These are phyloP conservation scores for Diddensiella caesifluorescens DNA, from an alignment of 805 yeast species.

Conservation along the genomic window DNA sequence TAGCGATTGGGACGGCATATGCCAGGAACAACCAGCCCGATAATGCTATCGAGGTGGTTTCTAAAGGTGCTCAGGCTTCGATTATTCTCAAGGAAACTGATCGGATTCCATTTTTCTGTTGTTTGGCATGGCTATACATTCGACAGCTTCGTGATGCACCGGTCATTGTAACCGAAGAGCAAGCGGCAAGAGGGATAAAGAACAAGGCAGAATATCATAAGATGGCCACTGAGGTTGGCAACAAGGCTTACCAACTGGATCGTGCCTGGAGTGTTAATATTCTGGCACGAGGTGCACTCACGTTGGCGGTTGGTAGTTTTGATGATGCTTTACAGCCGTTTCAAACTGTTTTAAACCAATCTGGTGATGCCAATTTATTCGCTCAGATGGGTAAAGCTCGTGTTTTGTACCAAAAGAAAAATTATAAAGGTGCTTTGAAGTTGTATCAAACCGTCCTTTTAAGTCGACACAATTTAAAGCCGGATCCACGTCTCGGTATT, in stretches of 20 bases:
- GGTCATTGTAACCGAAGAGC: slow-evolving; percentile 14
- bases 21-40: slow-evolving; percentile 51
- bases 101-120: slow-evolving; percentile 50
- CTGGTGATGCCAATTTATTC: slow-evolving; percentile 58
- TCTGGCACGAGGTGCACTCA: slow-evolving; percentile 64
- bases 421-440: slow-evolving; percentile 68
- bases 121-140: slow-evolving; percentile 63
- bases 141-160: slow-evolving; percentile 32
- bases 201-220: slow-evolving; percentile 33
- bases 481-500: slow-evolving; percentile 92
- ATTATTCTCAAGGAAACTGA: slow-evolving; percentile 32
- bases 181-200: slow-evolving; percentile 11
- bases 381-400: slow-evolving; percentile 86
- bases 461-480: slow-evolving; percentile 64
- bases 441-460: slow-evolving; percentile 78
- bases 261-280: slow-evolving; percentile 42
- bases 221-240: slow-evolving; percentile 42
- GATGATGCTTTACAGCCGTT: slow-evolving; percentile 68
- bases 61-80: slow-evolving; percentile 46
- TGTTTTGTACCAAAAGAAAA: slow-evolving; percentile 62
- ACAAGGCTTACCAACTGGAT: slow-evolving; percentile 45
- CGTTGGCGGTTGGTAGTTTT: slow-evolving; percentile 51
- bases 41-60: slow-evolving; percentile 61
- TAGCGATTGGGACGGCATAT: slow-evolving; percentile 76
- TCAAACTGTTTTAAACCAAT: slow-evolving; percentile 49